These are phyloP conservation scores for Fusarium beomiforme DNA, from an alignment of 2,329 filamentous ascomycete genomes.

Conservation along the genomic window DNA sequence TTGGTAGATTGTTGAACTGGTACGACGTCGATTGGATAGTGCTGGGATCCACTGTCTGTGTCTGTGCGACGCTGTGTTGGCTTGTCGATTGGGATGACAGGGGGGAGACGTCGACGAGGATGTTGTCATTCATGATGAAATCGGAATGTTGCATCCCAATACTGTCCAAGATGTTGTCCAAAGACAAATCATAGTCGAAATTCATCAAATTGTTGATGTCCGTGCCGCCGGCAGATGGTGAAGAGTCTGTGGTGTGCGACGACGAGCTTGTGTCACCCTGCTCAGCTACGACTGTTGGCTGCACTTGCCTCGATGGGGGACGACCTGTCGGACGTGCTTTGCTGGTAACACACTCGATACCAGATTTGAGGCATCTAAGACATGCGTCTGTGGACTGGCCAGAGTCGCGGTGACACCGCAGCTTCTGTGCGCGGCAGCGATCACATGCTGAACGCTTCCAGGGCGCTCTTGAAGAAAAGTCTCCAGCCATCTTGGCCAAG, in stretches of 20 bases:
- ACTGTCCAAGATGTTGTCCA: neutral
- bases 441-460: slow-evolving; percentile 1
- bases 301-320: neutral
- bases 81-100: neutral
- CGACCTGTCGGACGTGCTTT: neutral
- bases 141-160: neutral
- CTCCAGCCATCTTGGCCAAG: neutral
- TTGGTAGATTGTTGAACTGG: neutral
- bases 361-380: neutral
- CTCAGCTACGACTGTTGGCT: neutral
- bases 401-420: neutral
- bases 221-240: neutral
- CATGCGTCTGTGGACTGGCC: neutral
- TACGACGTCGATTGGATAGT: neutral
- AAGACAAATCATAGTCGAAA: neutral
- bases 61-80: neutral
- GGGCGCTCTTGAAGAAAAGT: neutral
- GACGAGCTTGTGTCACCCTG: neutral
- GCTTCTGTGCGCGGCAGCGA: neutral
- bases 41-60: neutral
- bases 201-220: neutral
- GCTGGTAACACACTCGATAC: neutral
- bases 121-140: neutral
- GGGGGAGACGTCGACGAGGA: neutral
- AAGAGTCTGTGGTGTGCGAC: neutral